A percentile compares a stretch with the other conserved stretches of the same genome.
Evolutionary conservation across 257 asterid genomes (phyloP).

Genomic region (Haberlea rhodopensis): DNA sequence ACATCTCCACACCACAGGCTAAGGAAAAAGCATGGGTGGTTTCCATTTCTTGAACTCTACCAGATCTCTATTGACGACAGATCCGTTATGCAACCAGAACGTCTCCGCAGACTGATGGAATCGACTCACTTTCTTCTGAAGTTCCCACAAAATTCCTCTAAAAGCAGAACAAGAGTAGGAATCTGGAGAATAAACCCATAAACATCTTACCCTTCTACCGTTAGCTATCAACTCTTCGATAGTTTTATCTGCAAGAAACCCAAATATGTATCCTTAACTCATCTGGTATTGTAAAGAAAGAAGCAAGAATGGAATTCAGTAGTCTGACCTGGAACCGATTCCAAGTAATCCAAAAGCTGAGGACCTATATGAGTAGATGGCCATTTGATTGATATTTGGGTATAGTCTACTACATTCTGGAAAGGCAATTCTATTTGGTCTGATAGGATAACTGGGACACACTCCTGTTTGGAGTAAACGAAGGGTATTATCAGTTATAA

Average conservation of each 20-base stretch:
- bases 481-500: too few species aligned
- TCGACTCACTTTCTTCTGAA: slow-evolving; percentile 83
- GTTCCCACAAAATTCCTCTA: slow-evolving; percentile 75
- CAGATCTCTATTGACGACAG: slow-evolving; percentile 65
- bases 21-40: slow-evolving; percentile 78
- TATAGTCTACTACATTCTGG: slow-evolving; percentile 70
- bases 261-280: slow-evolving; percentile 5
- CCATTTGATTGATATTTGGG: slow-evolving; percentile 86
- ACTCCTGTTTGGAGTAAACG: slow-evolving; percentile 63
- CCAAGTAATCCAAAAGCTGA: slow-evolving; percentile 71
- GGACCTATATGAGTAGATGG: slow-evolving; percentile 75
- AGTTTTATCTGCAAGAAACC: slow-evolving; percentile 49
- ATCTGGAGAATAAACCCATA: slow-evolving; percentile 74
- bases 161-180: slow-evolving; percentile 84
- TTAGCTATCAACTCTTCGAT: slow-evolving; percentile 71
- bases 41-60: slow-evolving; percentile 77
- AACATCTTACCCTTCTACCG: slow-evolving; percentile 77
- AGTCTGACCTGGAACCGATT: slow-evolving; percentile 74
- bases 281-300: neutral
- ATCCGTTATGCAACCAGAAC: slow-evolving; percentile 89
- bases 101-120: slow-evolving; percentile 89
- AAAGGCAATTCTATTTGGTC: slow-evolving; percentile 89
- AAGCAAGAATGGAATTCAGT: neutral
- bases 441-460: slow-evolving; percentile 91
- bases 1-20: slow-evolving; percentile 7